A percentile compares a stretch with the other conserved stretches of the same genome.
phyloP scores from a whole-genome alignment of 2,329 filamentous ascomycete species.

The Pestalotiopsis fici region DNA sequence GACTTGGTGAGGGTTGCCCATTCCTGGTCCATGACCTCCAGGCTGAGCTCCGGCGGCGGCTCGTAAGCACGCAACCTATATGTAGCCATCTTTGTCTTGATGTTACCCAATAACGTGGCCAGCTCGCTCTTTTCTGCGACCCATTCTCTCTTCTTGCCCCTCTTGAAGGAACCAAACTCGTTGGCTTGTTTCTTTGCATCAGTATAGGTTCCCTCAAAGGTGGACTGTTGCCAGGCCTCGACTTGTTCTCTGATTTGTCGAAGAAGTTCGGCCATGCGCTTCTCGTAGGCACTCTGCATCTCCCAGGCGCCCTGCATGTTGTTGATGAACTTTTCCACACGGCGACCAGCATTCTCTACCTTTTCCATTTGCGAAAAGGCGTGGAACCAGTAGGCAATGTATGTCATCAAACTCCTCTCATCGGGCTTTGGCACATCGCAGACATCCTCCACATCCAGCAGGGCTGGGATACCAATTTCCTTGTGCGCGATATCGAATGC shows the following conservation, averaged over 20 bases:
- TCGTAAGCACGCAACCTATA: constrained; percentile 91
- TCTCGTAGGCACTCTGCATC: constrained; percentile 97
- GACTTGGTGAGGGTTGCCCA: constrained; percentile 80
- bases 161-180: constrained; percentile 87
- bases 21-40: constrained; percentile 79
- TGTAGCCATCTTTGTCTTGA: constrained; percentile 97
- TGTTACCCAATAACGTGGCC: constrained; percentile 90
- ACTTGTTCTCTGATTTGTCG: constrained; percentile 73
- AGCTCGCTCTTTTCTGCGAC: constrained; percentile 97
- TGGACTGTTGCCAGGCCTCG: constrained; percentile 74
- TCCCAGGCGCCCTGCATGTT: constrained; percentile 99
- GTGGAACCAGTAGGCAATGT: constrained; percentile 99
- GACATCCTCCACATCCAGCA: constrained; percentile 97
- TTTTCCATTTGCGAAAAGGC: constrained; percentile 99
- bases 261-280: constrained; percentile 82
- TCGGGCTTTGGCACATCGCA: constrained; percentile 96
- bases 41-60: constrained; percentile 78
- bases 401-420: constrained; percentile 96
- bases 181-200: constrained; percentile 87
- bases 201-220: constrained; percentile 86
- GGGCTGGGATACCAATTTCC: constrained; percentile 94
- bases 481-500: constrained; percentile 95
- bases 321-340: constrained; percentile 97
- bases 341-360: constrained; percentile 92
- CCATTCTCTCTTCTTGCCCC: constrained; percentile 88